These are phyloP conservation scores for Butyriboletus loyo DNA, from an alignment of 768 basidiomycete species.

Conservation along the genomic window DNA sequence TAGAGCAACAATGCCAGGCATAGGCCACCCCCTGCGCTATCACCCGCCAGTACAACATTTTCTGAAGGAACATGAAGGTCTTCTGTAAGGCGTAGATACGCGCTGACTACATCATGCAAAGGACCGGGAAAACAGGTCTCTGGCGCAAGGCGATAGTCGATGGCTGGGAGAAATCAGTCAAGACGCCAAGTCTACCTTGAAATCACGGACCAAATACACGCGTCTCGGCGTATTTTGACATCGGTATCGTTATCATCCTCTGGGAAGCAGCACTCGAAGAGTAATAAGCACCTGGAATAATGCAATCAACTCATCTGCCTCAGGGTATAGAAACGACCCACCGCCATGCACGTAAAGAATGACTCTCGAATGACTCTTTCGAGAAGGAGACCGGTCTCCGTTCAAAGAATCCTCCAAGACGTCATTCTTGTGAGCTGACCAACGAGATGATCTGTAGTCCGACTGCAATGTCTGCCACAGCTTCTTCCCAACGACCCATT, in stretches of 20 bases:
- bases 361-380: slow-evolving; percentile 66
- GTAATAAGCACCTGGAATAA: slow-evolving; percentile 78
- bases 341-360: slow-evolving; percentile 95
- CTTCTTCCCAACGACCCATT: slow-evolving; percentile 95
- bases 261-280: slow-evolving; percentile 89
- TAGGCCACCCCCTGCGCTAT: slow-evolving; percentile 92
- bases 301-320: slow-evolving; percentile 1
- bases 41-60: slow-evolving; percentile 86
- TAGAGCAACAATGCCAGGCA: slow-evolving; percentile 87
- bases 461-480: slow-evolving; percentile 85
- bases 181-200: background rate
- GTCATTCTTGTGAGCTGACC: slow-evolving; percentile 19
- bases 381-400: slow-evolving; percentile 11
- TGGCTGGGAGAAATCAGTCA: slow-evolving; percentile 42
- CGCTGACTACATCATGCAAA: slow-evolving; percentile 78
- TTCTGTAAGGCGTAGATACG: slow-evolving; percentile 82
- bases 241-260: slow-evolving; percentile 83
- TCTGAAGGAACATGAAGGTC: slow-evolving; percentile 89
- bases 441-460: slow-evolving; percentile 64
- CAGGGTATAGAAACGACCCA: slow-evolving; percentile 32
- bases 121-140: slow-evolving; percentile 94
- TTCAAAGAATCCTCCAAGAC: slow-evolving; percentile 16
- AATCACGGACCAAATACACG: slow-evolving; percentile 74
- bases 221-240: slow-evolving; percentile 85
- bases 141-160: slow-evolving; percentile 95